phyloP scores from a whole-genome alignment of 331 rosid genomes.

The Telfairia occidentalis region DNA sequence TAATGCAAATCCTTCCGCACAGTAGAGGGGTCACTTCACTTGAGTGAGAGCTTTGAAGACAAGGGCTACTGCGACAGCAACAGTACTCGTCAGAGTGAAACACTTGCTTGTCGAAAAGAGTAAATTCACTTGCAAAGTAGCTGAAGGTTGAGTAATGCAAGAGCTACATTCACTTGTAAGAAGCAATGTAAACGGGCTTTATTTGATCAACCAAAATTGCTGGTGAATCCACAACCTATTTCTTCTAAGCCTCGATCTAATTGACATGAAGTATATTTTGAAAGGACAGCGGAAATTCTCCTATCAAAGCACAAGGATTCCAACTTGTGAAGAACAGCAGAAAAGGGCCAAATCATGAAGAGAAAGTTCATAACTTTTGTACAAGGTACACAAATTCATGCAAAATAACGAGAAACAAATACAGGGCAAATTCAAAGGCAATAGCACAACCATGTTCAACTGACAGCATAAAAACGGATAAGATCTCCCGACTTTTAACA shows the following conservation, averaged over 20 bases:
- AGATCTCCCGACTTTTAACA: not conserved
- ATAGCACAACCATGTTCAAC: not conserved
- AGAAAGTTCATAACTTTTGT: constrained; percentile 1
- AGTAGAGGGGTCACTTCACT: not conserved
- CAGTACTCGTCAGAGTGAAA: no score
- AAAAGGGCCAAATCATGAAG: not conserved
- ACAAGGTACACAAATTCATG: constrained; percentile 2
- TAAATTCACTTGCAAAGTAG: not conserved
- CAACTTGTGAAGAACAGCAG: not conserved
- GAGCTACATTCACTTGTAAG: not conserved
- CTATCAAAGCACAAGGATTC: not conserved
- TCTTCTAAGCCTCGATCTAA: not conserved
- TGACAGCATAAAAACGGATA: not conserved
- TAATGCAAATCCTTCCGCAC: no score
- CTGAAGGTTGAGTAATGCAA: not conserved
- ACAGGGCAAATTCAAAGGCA: not conserved
- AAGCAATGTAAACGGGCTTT: not conserved
- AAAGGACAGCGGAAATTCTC: not conserved
- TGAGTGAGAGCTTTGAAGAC: not conserved
- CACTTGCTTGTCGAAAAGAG: not conserved
- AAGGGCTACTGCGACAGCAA: no score
- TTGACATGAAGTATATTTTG: not conserved
- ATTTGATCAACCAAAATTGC: not conserved
- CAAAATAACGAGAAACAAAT: not conserved
- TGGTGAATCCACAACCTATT: not conserved